These are phyloP conservation scores for Neonectria hederae DNA, from an alignment of 2,329 filamentous ascomycete genomes.

Conservation along the genomic window DNA sequence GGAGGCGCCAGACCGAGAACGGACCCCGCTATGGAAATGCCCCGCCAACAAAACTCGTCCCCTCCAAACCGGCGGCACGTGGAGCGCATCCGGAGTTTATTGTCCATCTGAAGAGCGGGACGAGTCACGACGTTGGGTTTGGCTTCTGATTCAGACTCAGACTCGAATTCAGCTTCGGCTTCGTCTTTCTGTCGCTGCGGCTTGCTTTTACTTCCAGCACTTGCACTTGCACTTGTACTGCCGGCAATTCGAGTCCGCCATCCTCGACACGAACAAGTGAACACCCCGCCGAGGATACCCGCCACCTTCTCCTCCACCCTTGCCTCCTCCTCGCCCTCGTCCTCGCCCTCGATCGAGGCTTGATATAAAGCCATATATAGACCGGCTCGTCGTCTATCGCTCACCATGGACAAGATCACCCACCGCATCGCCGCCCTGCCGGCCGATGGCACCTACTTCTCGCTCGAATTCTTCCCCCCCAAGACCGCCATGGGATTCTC, in stretches of 20 bases:
- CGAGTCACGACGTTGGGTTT: background rate
- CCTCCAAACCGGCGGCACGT: conserved; percentile 30
- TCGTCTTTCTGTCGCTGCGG: background rate
- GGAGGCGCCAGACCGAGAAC: conserved; percentile 30
- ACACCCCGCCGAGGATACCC: conserved; percentile 31
- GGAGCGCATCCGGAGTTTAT: conserved; percentile 2
- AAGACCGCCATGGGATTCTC: conserved; percentile 96
- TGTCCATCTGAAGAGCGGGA: background rate
- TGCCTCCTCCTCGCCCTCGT: background rate
- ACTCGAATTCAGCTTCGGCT: background rate
- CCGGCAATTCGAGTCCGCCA: background rate
- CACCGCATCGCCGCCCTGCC: conserved; percentile 94
- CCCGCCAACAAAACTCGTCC: conserved; percentile 43
- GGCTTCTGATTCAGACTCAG: too few species aligned
- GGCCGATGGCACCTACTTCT: conserved; percentile 85
- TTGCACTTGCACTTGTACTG: background rate
- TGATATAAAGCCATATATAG: background rate
- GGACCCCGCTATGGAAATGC: conserved; percentile 41
- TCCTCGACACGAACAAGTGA: conserved; percentile 12
- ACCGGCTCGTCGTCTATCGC: background rate
- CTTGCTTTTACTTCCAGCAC: background rate
- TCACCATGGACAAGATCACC: conserved; percentile 83
- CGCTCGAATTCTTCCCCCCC: conserved; percentile 98
- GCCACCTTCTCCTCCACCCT: conserved; percentile 11
- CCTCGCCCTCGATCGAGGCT: background rate